Evolutionary conservation across 352 stramenopile genomes (phyloP).

Genomic region (Phytopythium boreale): DNA sequence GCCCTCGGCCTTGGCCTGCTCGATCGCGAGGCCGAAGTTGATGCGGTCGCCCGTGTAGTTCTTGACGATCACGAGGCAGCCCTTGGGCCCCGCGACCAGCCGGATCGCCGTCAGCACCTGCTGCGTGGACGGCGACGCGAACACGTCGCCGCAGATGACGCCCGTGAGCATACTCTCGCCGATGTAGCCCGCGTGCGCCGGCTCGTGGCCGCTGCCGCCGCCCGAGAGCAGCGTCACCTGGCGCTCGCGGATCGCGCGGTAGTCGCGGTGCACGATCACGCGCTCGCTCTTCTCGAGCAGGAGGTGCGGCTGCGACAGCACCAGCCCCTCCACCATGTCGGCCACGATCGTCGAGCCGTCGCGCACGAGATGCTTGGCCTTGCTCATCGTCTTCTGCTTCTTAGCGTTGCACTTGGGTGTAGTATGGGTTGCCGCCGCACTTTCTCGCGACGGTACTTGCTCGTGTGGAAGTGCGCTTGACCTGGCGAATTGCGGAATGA

Average conservation of each 20-base stretch:
- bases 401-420: neutral
- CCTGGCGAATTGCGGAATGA: neutral
- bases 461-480: neutral
- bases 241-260: constrained; percentile 46
- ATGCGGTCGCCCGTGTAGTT: constrained; percentile 99
- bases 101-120: constrained; percentile 96
- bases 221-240: constrained; percentile 81
- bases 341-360: constrained; percentile 52
- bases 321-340: constrained; percentile 79
- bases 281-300: constrained; percentile 56
- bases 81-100: constrained; percentile 66
- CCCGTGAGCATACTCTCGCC: constrained; percentile 95
- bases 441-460: too few species aligned
- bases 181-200: constrained; percentile 95
- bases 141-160: constrained; percentile 96
- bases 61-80: constrained; percentile 97
- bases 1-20: constrained; percentile 93
- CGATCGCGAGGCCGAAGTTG: constrained; percentile 98
- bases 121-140: constrained; percentile 93
- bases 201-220: constrained; percentile 91
- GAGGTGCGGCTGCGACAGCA: constrained; percentile 60
- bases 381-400: constrained; percentile 19
- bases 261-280: constrained; percentile 76
- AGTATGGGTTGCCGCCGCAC: neutral
- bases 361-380: constrained; percentile 51